phyloP scores from a whole-genome alignment of 176 grass and related monocot genomes.

The Stipa capillata region DNA sequence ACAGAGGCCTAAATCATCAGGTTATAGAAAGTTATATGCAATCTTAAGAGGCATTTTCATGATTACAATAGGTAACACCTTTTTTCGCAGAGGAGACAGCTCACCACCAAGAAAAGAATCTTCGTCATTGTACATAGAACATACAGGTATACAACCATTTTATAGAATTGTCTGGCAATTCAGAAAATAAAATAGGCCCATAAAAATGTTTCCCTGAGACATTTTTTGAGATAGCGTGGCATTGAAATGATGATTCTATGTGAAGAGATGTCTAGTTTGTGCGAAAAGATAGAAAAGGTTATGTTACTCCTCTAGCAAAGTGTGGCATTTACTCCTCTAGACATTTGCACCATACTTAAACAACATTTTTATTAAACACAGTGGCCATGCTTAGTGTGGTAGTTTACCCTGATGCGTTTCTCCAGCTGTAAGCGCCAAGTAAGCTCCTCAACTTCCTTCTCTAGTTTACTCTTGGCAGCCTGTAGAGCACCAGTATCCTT shows the following conservation, averaged over 20 bases:
- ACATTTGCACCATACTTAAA: constrained; percentile 7
- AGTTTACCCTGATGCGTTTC: constrained; percentile 73
- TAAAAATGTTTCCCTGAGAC: not conserved
- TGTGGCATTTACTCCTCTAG: not conserved
- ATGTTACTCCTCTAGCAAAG: not conserved
- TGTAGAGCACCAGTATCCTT: constrained; percentile 92
- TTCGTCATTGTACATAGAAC: not conserved
- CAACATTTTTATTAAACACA: not conserved
- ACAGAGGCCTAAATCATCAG: not conserved
- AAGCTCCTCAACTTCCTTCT: constrained; percentile 97
- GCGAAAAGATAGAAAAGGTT: not conserved
- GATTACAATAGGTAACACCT: not conserved
- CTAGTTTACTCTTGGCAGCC: constrained; percentile 92
- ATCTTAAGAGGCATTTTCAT: not conserved
- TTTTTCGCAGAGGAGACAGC: not conserved
- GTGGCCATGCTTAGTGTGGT: not conserved
- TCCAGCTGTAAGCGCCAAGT: constrained; percentile 73
- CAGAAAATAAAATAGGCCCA: not conserved
- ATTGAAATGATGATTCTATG: not conserved
- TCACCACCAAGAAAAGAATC: not conserved
- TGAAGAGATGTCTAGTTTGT: not conserved
- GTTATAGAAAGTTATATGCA: not conserved
- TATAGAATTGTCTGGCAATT: not conserved
- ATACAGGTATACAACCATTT: not conserved
- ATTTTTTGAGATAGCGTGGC: not conserved